These are phyloP conservation scores for Pleurotus cornucopiae DNA, from an alignment of 768 basidiomycete species.

Conservation along the genomic window DNA sequence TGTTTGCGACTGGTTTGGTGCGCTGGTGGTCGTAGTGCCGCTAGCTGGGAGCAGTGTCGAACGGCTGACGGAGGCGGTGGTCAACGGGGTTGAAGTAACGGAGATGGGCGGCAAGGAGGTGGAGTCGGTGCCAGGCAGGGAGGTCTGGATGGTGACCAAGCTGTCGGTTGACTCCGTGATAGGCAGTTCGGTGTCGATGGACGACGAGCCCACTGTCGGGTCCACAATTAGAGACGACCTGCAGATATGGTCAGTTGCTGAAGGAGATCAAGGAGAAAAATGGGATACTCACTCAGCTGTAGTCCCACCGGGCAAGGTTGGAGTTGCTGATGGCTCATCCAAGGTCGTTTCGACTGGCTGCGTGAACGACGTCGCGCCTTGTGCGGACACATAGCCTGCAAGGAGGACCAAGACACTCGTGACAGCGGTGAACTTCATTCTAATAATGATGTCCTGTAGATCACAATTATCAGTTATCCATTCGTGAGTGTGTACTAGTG, in stretches of 20 bases:
- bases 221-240: background rate
- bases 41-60: background rate
- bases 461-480: too few species aligned
- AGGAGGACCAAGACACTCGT: background rate
- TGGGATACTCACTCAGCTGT: background rate
- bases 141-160: constrained; percentile 2
- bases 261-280: background rate
- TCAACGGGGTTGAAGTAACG: background rate
- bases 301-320: background rate
- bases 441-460: background rate
- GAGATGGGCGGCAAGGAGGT: background rate
- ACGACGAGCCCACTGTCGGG: background rate
- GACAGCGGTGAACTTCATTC: background rate
- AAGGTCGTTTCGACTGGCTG: background rate
- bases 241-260: background rate
- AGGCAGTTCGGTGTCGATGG: background rate
- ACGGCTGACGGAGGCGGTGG: background rate
- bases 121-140: background rate
- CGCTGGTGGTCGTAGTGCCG: background rate
- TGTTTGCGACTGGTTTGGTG: background rate
- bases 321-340: background rate
- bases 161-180: background rate
- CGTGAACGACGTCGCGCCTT: constrained; percentile 3
- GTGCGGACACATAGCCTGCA: background rate
- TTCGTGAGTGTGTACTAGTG: too few species aligned